Evolutionary conservation across 2,329 filamentous ascomycete genomes (phyloP).

Genomic region (Leptosphaerulina australis): DNA sequence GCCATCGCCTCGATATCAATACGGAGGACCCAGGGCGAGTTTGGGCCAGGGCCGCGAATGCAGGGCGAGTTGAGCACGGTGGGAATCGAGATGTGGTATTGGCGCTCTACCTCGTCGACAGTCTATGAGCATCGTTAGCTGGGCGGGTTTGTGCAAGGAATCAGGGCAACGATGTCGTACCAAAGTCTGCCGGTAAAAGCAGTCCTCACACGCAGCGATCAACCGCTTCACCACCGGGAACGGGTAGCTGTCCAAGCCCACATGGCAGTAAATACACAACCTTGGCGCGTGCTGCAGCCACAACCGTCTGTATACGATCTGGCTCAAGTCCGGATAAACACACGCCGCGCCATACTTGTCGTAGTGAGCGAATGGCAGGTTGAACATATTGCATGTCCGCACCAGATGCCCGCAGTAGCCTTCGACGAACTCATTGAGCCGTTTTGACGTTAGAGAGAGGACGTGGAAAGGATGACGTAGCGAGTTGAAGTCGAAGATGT

Average conservation of each 20-base stretch:
- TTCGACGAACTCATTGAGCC: conserved; percentile 31
- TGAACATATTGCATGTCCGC: conserved; percentile 37
- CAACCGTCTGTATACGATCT: conserved; percentile 38
- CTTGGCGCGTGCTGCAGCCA: conserved; percentile 42
- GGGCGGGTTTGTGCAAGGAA: neutral
- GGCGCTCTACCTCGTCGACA: conserved; percentile 35
- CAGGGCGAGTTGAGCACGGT: conserved; percentile 20
- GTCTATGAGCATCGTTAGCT: conserved; percentile 22
- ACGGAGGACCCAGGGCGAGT: conserved; percentile 35
- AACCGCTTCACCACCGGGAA: conserved; percentile 26
- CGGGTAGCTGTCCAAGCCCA: conserved; percentile 33
- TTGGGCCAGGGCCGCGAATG: conserved; percentile 23
- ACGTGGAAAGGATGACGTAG: conserved; percentile 38
- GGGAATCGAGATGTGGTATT: conserved; percentile 36
- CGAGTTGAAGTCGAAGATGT: conserved; percentile 35
- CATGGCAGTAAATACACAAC: conserved; percentile 36
- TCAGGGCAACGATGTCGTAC: conserved; percentile 22
- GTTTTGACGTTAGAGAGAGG: conserved; percentile 33
- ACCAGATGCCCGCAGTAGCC: conserved; percentile 37
- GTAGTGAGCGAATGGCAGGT: conserved; percentile 34
- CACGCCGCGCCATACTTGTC: conserved; percentile 26
- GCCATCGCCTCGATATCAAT: conserved; percentile 41
- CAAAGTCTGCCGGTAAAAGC: conserved; percentile 40
- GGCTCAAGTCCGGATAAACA: conserved; percentile 35
- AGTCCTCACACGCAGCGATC: conserved; percentile 33